A percentile compares a stretch with the other conserved stretches of the same genome.
phyloP scores from a whole-genome alignment of 192 early-diverging fungal genomes.

The Entomortierella chlamydospora region DNA sequence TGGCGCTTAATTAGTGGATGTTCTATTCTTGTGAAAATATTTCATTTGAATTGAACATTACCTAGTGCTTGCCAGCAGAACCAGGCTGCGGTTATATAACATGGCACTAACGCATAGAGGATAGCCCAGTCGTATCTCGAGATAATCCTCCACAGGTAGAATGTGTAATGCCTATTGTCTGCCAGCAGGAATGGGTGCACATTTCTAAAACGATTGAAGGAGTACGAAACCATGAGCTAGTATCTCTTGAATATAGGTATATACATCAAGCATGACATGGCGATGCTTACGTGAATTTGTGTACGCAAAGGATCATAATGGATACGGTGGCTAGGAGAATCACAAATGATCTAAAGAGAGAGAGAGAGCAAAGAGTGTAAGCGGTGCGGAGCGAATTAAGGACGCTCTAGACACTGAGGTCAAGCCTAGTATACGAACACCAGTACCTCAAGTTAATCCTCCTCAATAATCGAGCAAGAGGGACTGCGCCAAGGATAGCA shows the following conservation, averaged over 20 bases:
- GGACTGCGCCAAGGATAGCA: conserved; percentile 49
- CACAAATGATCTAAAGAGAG: conserved; percentile 3
- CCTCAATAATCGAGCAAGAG: conserved; percentile 40
- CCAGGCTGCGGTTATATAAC: conserved; percentile 66
- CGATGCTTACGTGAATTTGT: conserved; percentile 63
- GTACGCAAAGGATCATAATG: conserved; percentile 57
- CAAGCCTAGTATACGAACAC: not conserved
- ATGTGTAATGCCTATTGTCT: conserved; percentile 96
- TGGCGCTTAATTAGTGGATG: not conserved
- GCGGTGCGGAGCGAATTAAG: conserved; percentile 11
- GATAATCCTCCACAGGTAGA: conserved; percentile 92
- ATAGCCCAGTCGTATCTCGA: conserved; percentile 66
- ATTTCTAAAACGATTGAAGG: conserved; percentile 57
- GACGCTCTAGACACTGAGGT: not conserved
- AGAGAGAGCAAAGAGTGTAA: not conserved
- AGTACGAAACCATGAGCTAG: too few relatives aligned
- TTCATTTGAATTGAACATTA: conserved; percentile 42
- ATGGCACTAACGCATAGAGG: conserved; percentile 73
- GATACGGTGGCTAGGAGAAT: conserved; percentile 1
- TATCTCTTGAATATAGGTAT: too few relatives aligned
- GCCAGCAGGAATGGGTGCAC: conserved; percentile 94
- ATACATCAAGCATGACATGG: not conserved
- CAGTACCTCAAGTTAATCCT: conserved; percentile 16
- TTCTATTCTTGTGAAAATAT: too few relatives aligned
- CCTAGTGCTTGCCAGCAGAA: conserved; percentile 58